Conservation (phyloP, 2,329 filamentous ascomycete genomes). For the Colletotrichum endophyticum region DNA sequence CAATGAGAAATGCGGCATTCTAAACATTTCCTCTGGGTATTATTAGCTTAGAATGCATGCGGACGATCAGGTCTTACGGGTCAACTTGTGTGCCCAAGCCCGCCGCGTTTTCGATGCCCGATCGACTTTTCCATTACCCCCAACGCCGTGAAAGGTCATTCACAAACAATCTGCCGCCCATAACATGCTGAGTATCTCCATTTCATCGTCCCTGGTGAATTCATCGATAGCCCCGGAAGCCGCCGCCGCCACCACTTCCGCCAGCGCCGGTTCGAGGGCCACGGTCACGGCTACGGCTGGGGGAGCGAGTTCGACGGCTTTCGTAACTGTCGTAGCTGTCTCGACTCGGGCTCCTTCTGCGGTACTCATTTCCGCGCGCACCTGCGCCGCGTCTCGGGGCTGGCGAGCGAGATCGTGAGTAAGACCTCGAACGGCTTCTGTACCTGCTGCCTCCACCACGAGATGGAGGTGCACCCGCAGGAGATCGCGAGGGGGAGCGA, state of each 20-base stretch:
- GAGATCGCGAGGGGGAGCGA: conserved; percentile 48
- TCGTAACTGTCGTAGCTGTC: conserved; percentile 47
- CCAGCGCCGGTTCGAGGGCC: conserved; percentile 7
- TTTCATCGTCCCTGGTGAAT: neutral
- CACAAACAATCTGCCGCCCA: neutral
- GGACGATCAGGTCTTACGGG: conserved; percentile 14
- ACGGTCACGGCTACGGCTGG: conserved; percentile 12
- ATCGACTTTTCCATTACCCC: conserved; percentile 10
- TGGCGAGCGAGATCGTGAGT: conserved; percentile 50
- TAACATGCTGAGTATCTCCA: neutral
- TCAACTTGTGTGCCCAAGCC: conserved; percentile 10
- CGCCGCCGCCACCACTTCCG: neutral
- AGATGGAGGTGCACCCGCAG: conserved; percentile 34
- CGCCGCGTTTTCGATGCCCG: neutral
- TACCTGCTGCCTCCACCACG: conserved; percentile 40
- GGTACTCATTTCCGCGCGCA: conserved; percentile 28
- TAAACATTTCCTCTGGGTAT: neutral
- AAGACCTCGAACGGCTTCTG: conserved; percentile 51
- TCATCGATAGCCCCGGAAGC: conserved; percentile 12
- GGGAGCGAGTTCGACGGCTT: conserved; percentile 31
- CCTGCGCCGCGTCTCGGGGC: conserved; percentile 35
- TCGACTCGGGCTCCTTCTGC: conserved; percentile 30
- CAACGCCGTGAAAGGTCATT: conserved; percentile 12
- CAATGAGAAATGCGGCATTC: neutral
- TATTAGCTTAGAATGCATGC: conserved; percentile 15